Evolutionary conservation across 257 asterid species (phyloP).

Genomic region (Solanum stenotomum): DNA sequence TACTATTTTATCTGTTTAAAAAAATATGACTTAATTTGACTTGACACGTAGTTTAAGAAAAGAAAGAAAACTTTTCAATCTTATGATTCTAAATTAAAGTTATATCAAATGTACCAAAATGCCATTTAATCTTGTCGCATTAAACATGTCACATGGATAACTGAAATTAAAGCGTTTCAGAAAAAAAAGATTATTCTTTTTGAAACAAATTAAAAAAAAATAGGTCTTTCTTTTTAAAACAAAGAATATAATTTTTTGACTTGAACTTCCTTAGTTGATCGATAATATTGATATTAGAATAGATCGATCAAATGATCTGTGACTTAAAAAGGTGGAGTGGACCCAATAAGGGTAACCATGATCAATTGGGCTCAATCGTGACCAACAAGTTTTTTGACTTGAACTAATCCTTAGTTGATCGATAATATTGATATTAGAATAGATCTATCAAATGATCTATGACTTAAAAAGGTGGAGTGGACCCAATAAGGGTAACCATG

Average conservation of each 20-base stretch:
- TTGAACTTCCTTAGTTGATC: not conserved
- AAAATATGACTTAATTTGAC: fast-evolving
- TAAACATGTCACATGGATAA: no score
- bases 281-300: not conserved
- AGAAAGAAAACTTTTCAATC: fast-evolving
- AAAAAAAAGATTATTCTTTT: no score
- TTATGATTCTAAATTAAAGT: fast-evolving
- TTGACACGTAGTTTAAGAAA: no score
- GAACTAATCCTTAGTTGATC: not conserved
- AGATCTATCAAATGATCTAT: not conserved
- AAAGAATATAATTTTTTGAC: not conserved
- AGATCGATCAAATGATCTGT: not conserved
- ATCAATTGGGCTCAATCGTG: not conserved
- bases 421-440: not conserved
- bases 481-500: not conserved
- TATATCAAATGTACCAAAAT: no score
- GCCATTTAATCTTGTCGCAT: fast-evolving
- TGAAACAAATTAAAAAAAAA: no score
- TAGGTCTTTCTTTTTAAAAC: no score
- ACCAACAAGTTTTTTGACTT: not conserved
- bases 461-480: not conserved
- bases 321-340: not conserved
- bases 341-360: not conserved
- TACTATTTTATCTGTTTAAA: not conserved
- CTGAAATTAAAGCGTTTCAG: no score